These are phyloP conservation scores for Blastobotrys proliferans DNA, from an alignment of 1,139 yeast genomes.

Conservation along the genomic window DNA sequence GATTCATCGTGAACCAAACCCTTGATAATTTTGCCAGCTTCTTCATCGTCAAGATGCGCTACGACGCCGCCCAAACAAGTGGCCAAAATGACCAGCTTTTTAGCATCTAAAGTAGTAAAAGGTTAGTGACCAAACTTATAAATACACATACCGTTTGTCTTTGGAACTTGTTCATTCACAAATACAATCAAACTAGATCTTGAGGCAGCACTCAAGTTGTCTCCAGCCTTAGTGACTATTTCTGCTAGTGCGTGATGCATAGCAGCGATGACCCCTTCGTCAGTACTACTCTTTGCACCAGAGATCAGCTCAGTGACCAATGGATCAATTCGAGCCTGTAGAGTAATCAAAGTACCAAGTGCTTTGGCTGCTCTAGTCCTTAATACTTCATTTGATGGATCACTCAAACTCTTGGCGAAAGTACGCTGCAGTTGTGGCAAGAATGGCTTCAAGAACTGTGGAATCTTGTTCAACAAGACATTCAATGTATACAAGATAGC, in stretches of 20 bases:
- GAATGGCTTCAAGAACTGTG: constrained; percentile 89
- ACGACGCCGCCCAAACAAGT: constrained; percentile 73
- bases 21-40: constrained; percentile 54
- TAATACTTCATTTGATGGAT: constrained; percentile 62
- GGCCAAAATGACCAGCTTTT: constrained; percentile 57
- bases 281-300: constrained; percentile 60
- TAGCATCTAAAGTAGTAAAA: constrained; percentile 7
- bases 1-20: constrained; percentile 33
- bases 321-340: constrained; percentile 94
- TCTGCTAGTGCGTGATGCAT: constrained; percentile 83
- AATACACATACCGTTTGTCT: constrained; percentile 16
- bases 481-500: constrained; percentile 85
- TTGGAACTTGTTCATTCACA: constrained; percentile 50
- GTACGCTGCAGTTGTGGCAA: constrained; percentile 97
- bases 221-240: constrained; percentile 77
- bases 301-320: constrained; percentile 76
- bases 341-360: constrained; percentile 76
- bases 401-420: constrained; percentile 86
- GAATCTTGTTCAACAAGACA: constrained; percentile 72
- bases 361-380: constrained; percentile 89
- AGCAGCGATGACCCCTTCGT: constrained; percentile 72
- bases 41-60: constrained; percentile 59
- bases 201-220: constrained; percentile 68
- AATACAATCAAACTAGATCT: constrained; percentile 66
- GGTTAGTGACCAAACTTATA: not conserved